Evolutionary conservation across 495 filamentous ascomycete genomes (phyloP), one percentile per base, ranked within the genome.

Genomic region (Penicillium desertorum): DNA sequence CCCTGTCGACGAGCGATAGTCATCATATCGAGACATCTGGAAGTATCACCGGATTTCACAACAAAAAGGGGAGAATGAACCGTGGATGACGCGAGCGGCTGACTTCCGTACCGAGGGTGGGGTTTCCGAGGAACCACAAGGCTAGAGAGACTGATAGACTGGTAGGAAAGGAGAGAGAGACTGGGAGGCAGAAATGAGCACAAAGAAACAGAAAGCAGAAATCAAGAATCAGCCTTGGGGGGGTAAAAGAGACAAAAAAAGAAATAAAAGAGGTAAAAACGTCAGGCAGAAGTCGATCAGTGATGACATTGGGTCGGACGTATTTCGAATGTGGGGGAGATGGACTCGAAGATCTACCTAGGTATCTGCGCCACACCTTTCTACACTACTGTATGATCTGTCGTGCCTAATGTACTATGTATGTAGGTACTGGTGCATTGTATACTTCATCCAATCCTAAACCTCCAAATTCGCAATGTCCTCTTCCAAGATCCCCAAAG

Each of bases 401-500:
- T 39, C 2, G 6, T n/a, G 16, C 16, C 16, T 37, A n/a, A 39
- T 39, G 37, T 34, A 17, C 47, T 51, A 23, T 23, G 22, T 23
- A 44, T 9, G 47, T 39, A 52, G 37, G 37, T 19, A 52, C 22
- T 30, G 29, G 1, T 9, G 22, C 8, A 43, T 49, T 37, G 25
- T 48, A 5, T 25, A 37, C n/a, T 55, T 53, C 27, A 27, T 25
- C 45, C 32, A 57, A 51, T 69, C 57, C 41, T 66, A 66, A 23
- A 79, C 32, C 49, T 74, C 73, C 61, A 80, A 58, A 51, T 69
- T 67, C 43, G 70, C 61, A 61, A 85, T 72, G 70, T 86, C 82
- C 49, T 81, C 80, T 53, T 86, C 83, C 55, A 79, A 71, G 19
- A 76, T 78, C 6, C 86, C 86, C 77, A 85, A 79, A 12, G 84